Base-by-base conservation (phyloP, 2,329 filamentous ascomycete species). In the Colletotrichum orbiculare region DNA sequence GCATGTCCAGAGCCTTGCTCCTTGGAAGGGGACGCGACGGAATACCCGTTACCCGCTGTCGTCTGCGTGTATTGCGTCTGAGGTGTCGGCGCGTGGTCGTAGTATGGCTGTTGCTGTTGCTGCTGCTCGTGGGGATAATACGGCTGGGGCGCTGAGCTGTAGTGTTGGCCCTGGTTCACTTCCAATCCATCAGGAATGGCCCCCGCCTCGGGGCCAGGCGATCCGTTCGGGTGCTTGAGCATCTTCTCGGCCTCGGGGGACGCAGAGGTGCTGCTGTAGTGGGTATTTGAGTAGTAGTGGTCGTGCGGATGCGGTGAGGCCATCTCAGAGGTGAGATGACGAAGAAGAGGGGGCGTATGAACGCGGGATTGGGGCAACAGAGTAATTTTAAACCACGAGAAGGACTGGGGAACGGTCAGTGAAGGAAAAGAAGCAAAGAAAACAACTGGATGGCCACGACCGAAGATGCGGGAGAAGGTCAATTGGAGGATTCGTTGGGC, bases 211-310 rank as follows among this genome's bases (percentile, higher is more conserved):
- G 58, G 58, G 8, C 62, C 58, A 8, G 52, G 41, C 1, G 35
- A 13, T 6, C 62, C 58, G 33, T 62, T 35, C 37, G 58, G 52
- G 11, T 65, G 37, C 15, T 53, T 65, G 46, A 62, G 63, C 63
- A 65, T 65, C 47, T 65, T 65, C 4, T 65, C 63, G 52, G 58
- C 46, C 15, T 65, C 58, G 25, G 58, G 63, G 2, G 63, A 57
- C n/a, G 33, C 12, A 42, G 58, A 65, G 8, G 47, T n/a, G 15
- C 46, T 62, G 47, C 37, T 46, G 50, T 43, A 42, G 15, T 46
- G 33, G 17, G 50, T 33, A 47, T 53, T 52, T 17, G 52, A 38
- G 33, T 65, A 53, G 37, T 47, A 57, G 33, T 62, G 25, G 52
- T 62, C 42, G 47, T 53, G 52, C 46, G 58, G 58, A 43, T 65